These are phyloP conservation scores for Alternaria ventricosa DNA, from an alignment of 2,329 filamentous ascomycete species.

Conservation along the genomic window DNA sequence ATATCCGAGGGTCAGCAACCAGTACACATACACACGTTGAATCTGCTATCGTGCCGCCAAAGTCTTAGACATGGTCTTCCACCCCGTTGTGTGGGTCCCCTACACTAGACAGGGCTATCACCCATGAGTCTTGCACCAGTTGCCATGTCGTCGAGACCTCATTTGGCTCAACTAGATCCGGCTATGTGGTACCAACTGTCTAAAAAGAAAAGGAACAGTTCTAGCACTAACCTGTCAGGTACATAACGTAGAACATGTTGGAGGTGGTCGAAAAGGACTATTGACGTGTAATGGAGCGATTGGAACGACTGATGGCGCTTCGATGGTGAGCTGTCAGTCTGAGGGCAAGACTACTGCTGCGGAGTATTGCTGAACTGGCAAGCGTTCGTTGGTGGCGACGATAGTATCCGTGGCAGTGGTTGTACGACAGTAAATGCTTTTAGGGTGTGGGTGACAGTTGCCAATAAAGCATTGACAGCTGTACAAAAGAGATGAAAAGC, in stretches of 20 bases:
- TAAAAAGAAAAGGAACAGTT: neutral
- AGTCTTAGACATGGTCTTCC: neutral
- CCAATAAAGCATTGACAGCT: constrained; percentile 47
- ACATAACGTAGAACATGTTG: constrained; percentile 54
- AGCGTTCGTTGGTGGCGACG: constrained; percentile 42
- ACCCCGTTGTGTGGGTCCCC: constrained; percentile 6
- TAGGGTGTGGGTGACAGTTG: constrained; percentile 40
- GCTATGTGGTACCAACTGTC: constrained; percentile 3
- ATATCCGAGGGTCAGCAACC: constrained; percentile 38
- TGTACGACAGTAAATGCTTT: constrained; percentile 43
- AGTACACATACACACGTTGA: neutral
- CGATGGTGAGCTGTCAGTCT: constrained; percentile 33
- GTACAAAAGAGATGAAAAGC: constrained; percentile 37
- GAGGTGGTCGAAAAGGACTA: constrained; percentile 9
- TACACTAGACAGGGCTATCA: constrained; percentile 28
- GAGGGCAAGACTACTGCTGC: constrained; percentile 29
- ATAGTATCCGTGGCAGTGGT: constrained; percentile 46
- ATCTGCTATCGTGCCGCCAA: neutral
- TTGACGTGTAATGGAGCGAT: constrained; percentile 33
- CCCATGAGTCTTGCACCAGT: constrained; percentile 15
- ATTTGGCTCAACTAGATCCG: constrained; percentile 2
- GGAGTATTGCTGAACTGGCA: constrained; percentile 43
- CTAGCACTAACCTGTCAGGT: constrained; percentile 50
- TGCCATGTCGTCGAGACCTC: neutral
- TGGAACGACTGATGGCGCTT: constrained; percentile 32